Evolutionary conservation across 495 filamentous ascomycete species (phyloP).

Genomic region (Tuber umbilicatum): DNA sequence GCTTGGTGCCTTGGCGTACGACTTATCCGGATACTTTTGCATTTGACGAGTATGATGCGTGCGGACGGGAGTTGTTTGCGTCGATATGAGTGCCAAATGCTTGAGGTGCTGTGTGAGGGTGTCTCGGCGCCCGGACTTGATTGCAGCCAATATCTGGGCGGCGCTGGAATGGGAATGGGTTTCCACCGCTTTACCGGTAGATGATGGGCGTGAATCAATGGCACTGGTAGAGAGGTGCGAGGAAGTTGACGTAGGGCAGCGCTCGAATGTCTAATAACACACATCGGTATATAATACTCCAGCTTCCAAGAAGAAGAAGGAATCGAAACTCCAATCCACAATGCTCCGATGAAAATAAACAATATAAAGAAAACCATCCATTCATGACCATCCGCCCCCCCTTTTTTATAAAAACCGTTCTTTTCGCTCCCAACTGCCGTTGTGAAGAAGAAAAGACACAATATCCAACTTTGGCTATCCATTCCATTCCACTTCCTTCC

Average conservation of each 20-base stretch:
- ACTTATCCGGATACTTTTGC: too few species aligned
- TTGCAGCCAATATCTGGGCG: neutral
- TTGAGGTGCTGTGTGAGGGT: neutral
- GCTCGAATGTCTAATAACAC: neutral
- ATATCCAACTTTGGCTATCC: conserved; percentile 20
- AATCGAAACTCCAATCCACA: neutral
- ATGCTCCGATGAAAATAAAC: neutral
- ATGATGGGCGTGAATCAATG: neutral
- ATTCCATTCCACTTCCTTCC: neutral
- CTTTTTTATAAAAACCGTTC: conserved; percentile 8
- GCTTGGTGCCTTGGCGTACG: too few species aligned
- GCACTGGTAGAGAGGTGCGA: neutral
- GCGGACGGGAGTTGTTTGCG: neutral
- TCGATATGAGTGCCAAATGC: neutral
- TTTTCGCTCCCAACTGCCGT: neutral
- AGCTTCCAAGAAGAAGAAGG: neutral
- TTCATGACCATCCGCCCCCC: neutral
- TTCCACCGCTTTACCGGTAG: neutral
- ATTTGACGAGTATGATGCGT: too few species aligned
- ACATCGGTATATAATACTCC: neutral
- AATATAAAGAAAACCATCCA: neutral
- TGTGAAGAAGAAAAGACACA: neutral
- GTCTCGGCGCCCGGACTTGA: neutral
- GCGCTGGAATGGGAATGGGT: neutral
- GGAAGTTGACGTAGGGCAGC: too few species aligned